A percentile compares a stretch with the other conserved stretches of the same genome.
phyloP scores from a whole-genome alignment of 441 rosid genomes.

The Erysimum pusillum region DNA sequence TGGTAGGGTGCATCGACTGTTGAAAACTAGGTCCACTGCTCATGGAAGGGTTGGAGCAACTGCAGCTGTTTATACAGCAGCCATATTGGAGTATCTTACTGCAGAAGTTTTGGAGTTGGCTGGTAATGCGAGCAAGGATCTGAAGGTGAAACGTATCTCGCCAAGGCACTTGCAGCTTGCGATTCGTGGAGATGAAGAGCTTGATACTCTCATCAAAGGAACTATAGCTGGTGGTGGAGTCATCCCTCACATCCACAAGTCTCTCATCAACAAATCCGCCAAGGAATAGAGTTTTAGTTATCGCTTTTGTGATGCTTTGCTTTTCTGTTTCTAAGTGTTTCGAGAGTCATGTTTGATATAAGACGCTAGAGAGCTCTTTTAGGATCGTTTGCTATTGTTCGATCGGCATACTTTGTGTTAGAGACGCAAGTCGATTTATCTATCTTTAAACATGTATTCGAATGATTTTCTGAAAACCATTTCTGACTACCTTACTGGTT shows the following conservation, averaged over 20 bases:
- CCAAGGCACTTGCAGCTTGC: constrained; percentile 96
- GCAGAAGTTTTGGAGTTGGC: constrained; percentile 96
- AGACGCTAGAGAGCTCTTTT: constrained; percentile 43
- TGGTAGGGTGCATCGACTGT: constrained; percentile 88
- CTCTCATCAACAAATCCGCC: constrained; percentile 90
- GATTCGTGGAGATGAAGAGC: constrained; percentile 87
- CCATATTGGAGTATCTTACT: constrained; percentile 83
- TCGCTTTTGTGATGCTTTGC: not conserved
- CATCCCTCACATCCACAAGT: constrained; percentile 94
- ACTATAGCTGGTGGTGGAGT: constrained; percentile 97
- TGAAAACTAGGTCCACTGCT: constrained; percentile 80
- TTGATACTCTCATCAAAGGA: constrained; percentile 92
- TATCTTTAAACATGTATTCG: constrained; percentile 34
- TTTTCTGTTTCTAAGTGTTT: constrained; percentile 30
- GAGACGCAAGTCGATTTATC: constrained; percentile 12
- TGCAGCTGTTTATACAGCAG: constrained; percentile 92
- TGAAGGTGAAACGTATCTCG: constrained; percentile 89
- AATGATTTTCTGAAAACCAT: constrained; percentile 33
- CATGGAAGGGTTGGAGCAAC: constrained; percentile 95
- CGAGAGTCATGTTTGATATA: constrained; percentile 38
- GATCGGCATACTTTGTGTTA: constrained; percentile 28
- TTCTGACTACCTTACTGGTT: constrained; percentile 32
- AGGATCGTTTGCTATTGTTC: constrained; percentile 41
- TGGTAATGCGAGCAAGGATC: constrained; percentile 93
- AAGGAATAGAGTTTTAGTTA: constrained; percentile 65